Percentiles rank a stretch among this genome's conserved stretches.
Conservation (phyloP, 2,329 filamentous ascomycete genomes). For the Fusarium anthophilum region DNA sequence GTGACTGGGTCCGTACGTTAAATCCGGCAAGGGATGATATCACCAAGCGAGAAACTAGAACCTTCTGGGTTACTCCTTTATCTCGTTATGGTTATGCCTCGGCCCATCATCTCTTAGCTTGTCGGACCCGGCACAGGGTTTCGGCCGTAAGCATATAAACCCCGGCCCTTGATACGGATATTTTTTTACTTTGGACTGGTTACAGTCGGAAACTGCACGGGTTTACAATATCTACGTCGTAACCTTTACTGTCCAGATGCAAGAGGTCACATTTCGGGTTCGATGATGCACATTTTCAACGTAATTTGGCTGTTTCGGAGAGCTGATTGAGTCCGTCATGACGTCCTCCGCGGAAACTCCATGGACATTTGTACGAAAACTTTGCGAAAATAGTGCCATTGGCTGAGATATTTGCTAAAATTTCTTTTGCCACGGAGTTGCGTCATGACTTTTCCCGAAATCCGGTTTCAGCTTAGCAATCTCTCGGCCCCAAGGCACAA, state of each 20-base stretch:
- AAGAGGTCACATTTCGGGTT: not conserved
- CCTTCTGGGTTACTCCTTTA: not conserved
- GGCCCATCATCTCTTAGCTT: not conserved
- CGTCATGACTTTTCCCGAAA: constrained; percentile 12
- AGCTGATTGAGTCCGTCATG: not conserved
- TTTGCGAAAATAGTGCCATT: not conserved
- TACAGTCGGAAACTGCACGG: not conserved
- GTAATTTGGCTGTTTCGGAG: not conserved
- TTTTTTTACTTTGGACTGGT: not conserved
- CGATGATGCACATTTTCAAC: not conserved
- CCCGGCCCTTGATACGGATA: not conserved
- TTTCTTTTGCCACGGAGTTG: constrained; percentile 8
- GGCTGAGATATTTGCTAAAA: not conserved
- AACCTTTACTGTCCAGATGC: not conserved
- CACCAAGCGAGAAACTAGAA: constrained; percentile 18
- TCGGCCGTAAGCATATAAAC: constrained; percentile 27
- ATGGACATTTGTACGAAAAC: constrained; percentile 1
- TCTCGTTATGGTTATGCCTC: constrained; percentile 12
- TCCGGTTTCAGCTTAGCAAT: constrained; percentile 13
- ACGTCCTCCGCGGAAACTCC: constrained; percentile 1
- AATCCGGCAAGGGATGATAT: constrained; percentile 22
- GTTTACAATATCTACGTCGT: not conserved
- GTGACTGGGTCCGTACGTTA: constrained; percentile 6
- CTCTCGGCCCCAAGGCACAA: not conserved
- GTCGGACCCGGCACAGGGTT: constrained; percentile 28